Percentiles rank a stretch among this genome's conserved stretches.
phyloP scores from a whole-genome alignment of 768 basidiomycete genomes.

The Flagelloscypha sp. region DNA sequence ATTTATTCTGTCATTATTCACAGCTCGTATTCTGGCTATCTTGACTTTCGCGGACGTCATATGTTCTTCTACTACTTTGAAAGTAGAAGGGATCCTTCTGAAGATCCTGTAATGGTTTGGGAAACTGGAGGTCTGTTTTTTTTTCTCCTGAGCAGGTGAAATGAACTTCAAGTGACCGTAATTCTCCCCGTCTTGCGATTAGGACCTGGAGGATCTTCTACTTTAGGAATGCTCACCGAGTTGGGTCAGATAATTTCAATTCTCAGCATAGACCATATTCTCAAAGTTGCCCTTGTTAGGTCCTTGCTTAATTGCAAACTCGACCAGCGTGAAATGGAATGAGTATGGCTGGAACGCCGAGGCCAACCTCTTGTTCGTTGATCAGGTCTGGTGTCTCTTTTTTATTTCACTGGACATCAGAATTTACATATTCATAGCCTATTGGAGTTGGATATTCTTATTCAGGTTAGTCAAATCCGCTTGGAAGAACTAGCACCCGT shows the following conservation, averaged over 20 bases:
- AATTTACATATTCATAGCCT: too few species aligned
- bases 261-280: too few species aligned
- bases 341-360: slow-evolving; percentile 43
- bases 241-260: too few species aligned
- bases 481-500: too few species aligned
- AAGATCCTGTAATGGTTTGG: slow-evolving; percentile 40
- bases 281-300: slow-evolving; percentile 1
- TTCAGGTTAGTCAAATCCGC: too few species aligned
- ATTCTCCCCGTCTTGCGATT: too few species aligned
- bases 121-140: slow-evolving; percentile 37
- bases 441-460: slow-evolving; percentile 38
- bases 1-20: neutral
- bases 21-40: slow-evolving; percentile 40
- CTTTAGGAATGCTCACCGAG: slow-evolving; percentile 46
- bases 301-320: slow-evolving; percentile 41
- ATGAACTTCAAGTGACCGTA: too few species aligned
- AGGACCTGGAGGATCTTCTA: slow-evolving; percentile 23
- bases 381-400: too few species aligned
- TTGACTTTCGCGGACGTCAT: slow-evolving; percentile 39
- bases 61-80: slow-evolving; percentile 54
- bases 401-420: too few species aligned
- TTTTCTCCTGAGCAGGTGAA: too few species aligned
- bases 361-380: slow-evolving; percentile 39
- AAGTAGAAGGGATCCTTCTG: slow-evolving; percentile 36
- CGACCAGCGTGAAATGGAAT: slow-evolving; percentile 31